phyloP scores from a whole-genome alignment of 768 basidiomycete species.

The Termitomyces sp. region DNA sequence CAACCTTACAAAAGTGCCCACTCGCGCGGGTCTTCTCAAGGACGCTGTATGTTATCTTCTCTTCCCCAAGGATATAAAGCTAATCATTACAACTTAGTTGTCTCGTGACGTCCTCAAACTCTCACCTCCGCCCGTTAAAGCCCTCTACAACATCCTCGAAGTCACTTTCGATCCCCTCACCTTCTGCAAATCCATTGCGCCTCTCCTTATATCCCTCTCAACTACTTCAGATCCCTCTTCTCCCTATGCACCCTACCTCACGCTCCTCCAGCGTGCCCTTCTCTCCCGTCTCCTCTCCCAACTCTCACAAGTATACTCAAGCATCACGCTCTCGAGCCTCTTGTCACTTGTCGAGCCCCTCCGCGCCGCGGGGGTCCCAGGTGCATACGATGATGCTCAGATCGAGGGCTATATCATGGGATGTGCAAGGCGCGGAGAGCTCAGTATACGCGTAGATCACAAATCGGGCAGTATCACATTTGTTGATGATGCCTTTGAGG shows the following conservation, averaged over 20 bases:
- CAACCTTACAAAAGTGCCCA: conserved; percentile 78
- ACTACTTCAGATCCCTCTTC: conserved; percentile 27
- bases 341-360: conserved; percentile 76
- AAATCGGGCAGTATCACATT: conserved; percentile 81
- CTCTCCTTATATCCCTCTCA: conserved; percentile 62
- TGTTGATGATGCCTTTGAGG: conserved; percentile 63
- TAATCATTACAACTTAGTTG: conserved; percentile 39
- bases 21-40: conserved; percentile 76
- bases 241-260: conserved; percentile 75
- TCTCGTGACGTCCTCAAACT: conserved; percentile 80
- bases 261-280: conserved; percentile 86
- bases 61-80: neutral
- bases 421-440: conserved; percentile 81
- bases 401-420: conserved; percentile 92
- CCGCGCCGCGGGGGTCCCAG: conserved; percentile 43
- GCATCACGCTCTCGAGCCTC: conserved; percentile 74
- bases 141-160: conserved; percentile 85
- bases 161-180: conserved; percentile 90
- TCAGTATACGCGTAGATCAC: conserved; percentile 85
- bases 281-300: conserved; percentile 88
- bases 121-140: conserved; percentile 64
- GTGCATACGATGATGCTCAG: conserved; percentile 65
- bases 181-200: conserved; percentile 72
- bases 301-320: conserved; percentile 88
- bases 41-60: conserved; percentile 63